A percentile compares a stretch with the other conserved stretches of the same genome.
phyloP scores from a whole-genome alignment of 2,329 filamentous ascomycete species.

The Ceratocystis cacaofunesta region DNA sequence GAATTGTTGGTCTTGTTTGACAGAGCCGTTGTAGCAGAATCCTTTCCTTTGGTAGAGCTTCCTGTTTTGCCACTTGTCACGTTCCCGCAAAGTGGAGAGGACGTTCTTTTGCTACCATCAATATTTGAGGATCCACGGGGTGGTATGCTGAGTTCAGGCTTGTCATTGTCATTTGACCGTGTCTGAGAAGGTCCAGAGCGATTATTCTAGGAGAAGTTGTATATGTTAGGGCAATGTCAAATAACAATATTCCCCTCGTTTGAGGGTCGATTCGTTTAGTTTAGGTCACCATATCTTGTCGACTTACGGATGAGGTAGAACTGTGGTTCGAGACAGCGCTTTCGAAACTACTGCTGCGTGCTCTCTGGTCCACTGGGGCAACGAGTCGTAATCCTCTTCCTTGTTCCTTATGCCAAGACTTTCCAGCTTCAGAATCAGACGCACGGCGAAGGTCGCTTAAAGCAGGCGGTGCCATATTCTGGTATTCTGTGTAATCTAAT shows the following conservation, averaged over 20 bases:
- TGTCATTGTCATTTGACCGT: slow-evolving; percentile 8
- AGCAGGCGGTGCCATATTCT: slow-evolving; percentile 19
- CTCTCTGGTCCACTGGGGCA: slow-evolving; percentile 24
- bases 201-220: background rate
- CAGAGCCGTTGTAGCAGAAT: slow-evolving; percentile 20
- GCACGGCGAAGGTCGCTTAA: slow-evolving; percentile 13
- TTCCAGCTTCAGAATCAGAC: slow-evolving; percentile 19
- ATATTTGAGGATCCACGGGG: slow-evolving; percentile 15
- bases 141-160: slow-evolving; percentile 13
- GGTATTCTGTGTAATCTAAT: slow-evolving; percentile 34
- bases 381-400: slow-evolving; percentile 29
- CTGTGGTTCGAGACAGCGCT: slow-evolving; percentile 46
- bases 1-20: slow-evolving; percentile 22
- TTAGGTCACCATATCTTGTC: background rate
- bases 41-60: slow-evolving; percentile 24
- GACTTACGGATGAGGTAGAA: slow-evolving; percentile 50
- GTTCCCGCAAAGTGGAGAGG: slow-evolving; percentile 62
- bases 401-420: slow-evolving; percentile 20
- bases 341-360: slow-evolving; percentile 46
- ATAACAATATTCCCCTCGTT: background rate
- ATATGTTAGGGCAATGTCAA: background rate
- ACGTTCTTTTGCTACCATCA: slow-evolving; percentile 54
- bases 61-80: slow-evolving; percentile 43
- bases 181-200: background rate
- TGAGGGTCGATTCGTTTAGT: background rate